Base-by-base conservation (phyloP, 2,329 filamentous ascomycete species). In the Kalmusia sp. region DNA sequence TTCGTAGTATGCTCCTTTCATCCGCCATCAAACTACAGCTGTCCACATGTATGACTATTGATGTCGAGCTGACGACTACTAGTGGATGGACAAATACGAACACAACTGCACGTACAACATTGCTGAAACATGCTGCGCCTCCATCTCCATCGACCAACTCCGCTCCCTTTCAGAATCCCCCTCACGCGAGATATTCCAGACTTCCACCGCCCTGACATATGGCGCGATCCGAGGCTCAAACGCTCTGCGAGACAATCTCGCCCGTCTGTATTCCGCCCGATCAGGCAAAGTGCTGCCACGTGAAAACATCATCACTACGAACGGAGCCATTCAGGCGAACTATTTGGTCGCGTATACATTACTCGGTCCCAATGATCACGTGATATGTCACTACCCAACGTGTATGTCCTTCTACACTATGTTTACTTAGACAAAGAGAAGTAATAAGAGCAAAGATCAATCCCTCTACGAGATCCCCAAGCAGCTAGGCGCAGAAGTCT, bases 311-410 rank as follows among this genome's bases (percentile, higher is more conserved):
- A 74, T 96, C 48, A 87, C 93, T 53, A 91, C 90, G 0, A 85
- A 88, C 25, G 92, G 92, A 8, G 91, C 91, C 12, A 96, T 96
- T 45, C 82, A 85, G 5, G 92, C 91, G n/a, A 96, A 96, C 68
- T 91, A 92, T 63, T 76, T 95, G n/a, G 77, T 87, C 2, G 82
- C 95, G 6, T 93, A 93, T 71, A 80, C 87, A 1, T 79, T 95
- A 6, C 70, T 95, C 2, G 84, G 85, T 0, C 84, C 86, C 0
- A 89, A 87, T 1, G 91, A 96, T 68, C 92, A 96, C 79, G 89
- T 93, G 40, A 83, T 96, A 53, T 95, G 90, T 66, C 89, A 95
- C 52, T 91, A 92, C 69, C 92, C 92, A 11, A 93, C 91, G 1
- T 96, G 95, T 62, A 43, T 19, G 47, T 50, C 15, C 30, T 15